Evolutionary conservation across 2,329 filamentous ascomycete species (phyloP).

Genomic region (Colletotrichum eleusines): DNA sequence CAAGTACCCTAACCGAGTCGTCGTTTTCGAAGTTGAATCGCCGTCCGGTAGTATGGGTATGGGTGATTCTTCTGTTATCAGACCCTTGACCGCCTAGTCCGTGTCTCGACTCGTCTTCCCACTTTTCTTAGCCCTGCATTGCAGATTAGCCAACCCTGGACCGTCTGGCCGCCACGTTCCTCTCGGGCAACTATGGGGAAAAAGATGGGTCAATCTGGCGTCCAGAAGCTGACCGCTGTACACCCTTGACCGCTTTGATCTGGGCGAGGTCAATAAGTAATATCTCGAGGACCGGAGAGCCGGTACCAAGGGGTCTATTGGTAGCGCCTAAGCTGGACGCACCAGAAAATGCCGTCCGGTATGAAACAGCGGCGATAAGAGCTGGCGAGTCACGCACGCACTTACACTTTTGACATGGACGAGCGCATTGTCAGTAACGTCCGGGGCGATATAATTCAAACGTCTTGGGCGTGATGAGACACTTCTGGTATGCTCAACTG

Average conservation of each 20-base stretch:
- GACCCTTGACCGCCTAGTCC: neutral
- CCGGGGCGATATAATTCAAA: neutral
- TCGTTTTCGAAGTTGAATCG: neutral
- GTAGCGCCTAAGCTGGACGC: neutral
- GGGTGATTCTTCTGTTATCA: neutral
- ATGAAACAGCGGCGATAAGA: neutral
- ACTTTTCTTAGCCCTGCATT: neutral
- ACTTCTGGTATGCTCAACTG: neutral
- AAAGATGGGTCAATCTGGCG: neutral
- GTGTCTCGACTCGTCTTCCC: neutral
- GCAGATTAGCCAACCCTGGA: neutral
- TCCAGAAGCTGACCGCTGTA: neutral
- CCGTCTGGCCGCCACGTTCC: neutral
- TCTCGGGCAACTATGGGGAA: neutral
- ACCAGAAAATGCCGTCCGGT: neutral
- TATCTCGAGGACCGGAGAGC: neutral
- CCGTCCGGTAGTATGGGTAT: neutral
- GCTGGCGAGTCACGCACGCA: neutral
- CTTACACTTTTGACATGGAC: neutral
- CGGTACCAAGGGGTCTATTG: neutral
- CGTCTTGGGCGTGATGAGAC: neutral
- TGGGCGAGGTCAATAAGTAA: neutral
- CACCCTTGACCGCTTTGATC: neutral
- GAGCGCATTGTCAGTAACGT: neutral
- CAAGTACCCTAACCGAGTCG: neutral